Evolutionary conservation across 768 basidiomycete species (phyloP), one percentile per base, ranked within the genome.

Genomic region (Serendipita vermifera): DNA sequence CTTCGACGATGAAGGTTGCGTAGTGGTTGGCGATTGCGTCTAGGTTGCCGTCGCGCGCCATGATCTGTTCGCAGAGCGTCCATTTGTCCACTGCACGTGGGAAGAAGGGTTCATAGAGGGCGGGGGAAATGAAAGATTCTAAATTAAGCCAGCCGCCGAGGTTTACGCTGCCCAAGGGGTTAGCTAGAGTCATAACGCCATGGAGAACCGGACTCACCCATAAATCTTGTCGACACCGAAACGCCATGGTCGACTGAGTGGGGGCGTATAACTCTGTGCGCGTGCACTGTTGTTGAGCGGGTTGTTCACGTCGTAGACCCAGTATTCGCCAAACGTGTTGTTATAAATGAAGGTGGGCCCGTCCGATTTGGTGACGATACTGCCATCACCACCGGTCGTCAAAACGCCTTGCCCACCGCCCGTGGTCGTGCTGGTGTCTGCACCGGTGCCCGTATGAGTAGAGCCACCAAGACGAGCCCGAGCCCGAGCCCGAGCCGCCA

Each of bases 1-100:
- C 72, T 65, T 92, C 88, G 56, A 86, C 92, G 61, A 92, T 81
- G 69, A 89, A 92, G 3, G 85, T 87, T 58, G 76, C 72, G 65
- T 91, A 92, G 68, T 92, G 88, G 36, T 80, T 69, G 63, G 82
- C 81, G 48, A 93, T 71, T 68, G 77, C 80, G 57, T 72, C 69
- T n/a, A 83, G 65, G 5, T 81, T 80, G 29, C 61, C 59, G n/a
- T 83, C 81, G 17, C 67, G 72, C 5, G 74, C 76, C 3, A 79
- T 76, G 79, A 90, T 82, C 14, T 79, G 75, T 54, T 69, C 65
- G 57, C 77, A 81, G 57, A 87, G 73, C 2, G 80, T 81, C 75
- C 75, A 85, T 65, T 87, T 85, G 60, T 87, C 85, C 39, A 68
- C 61, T 14, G 73, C 65, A 6, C 75, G 69, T 17, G 54, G 54